Conservation (phyloP, 805 yeast genomes). For the Cyberlindnera maclurae region DNA sequence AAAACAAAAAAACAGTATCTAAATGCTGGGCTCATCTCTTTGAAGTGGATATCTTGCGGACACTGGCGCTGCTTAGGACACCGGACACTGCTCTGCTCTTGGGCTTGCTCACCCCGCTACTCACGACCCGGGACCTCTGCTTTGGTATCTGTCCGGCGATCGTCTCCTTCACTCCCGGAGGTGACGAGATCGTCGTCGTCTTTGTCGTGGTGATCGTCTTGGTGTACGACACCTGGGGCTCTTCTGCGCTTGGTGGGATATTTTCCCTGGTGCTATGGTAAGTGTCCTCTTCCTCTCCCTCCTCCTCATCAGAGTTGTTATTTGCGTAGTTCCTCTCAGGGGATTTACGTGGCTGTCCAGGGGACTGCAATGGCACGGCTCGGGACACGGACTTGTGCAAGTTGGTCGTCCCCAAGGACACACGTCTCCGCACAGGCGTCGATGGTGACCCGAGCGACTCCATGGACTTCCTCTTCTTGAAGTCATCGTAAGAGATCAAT, state of each 20-base stretch:
- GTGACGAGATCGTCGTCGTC: constrained; percentile 25
- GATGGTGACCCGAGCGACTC: constrained; percentile 38
- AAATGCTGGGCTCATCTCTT: constrained; percentile 20
- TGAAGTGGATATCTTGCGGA: constrained; percentile 21
- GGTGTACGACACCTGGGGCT: constrained; percentile 20
- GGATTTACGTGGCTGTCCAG: constrained; percentile 91
- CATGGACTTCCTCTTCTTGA: constrained; percentile 42
- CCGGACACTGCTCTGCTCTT: too few relatives aligned
- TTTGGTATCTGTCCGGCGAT: constrained; percentile 20
- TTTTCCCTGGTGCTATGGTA: constrained; percentile 20
- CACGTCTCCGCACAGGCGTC: constrained; percentile 70
- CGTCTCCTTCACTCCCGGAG: constrained; percentile 22
- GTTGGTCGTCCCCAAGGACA: constrained; percentile 59
- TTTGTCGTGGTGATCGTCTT: constrained; percentile 24
- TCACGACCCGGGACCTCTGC: constrained; percentile 9
- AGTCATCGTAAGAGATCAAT: constrained; percentile 54
- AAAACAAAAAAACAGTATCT: too few relatives aligned
- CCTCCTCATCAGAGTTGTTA: constrained; percentile 25
- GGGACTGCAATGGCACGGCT: constrained; percentile 87
- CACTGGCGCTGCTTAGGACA: constrained; percentile 22
- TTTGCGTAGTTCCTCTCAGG: constrained; percentile 27
- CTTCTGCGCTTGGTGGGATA: constrained; percentile 1
- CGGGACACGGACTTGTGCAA: constrained; percentile 57
- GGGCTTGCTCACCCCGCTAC: neutral
- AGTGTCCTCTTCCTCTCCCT: constrained; percentile 20